Percentiles rank a stretch among this genome's conserved stretches.
These are phyloP conservation scores for Kondoa malvinella DNA, from an alignment of 768 basidiomycete species.

Conservation along the genomic window DNA sequence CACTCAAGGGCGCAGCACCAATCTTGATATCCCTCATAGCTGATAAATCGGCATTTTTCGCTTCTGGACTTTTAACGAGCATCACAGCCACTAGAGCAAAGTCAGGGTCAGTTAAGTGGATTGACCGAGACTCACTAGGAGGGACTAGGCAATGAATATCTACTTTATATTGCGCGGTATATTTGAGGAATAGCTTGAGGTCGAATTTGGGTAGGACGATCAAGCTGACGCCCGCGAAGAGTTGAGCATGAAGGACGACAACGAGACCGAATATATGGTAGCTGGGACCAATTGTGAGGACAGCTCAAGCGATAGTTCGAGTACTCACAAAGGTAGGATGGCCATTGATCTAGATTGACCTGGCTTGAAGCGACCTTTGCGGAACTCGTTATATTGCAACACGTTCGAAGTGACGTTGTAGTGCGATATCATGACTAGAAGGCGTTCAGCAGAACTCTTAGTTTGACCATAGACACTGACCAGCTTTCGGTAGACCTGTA, in stretches of 20 bases:
- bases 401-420: conserved; percentile 3
- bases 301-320: too few species aligned
- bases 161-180: not conserved
- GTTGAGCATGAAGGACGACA: not conserved
- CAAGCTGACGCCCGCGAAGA: not conserved
- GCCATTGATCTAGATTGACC: not conserved
- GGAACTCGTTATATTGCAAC: not conserved
- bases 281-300: not conserved
- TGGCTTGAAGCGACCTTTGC: not conserved
- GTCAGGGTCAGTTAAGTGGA: too few species aligned
- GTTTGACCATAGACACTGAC: not conserved
- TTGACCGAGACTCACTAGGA: too few species aligned
- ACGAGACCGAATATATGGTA: conserved; percentile 4
- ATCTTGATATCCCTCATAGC: not conserved
- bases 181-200: not conserved
- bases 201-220: not conserved
- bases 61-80: not conserved
- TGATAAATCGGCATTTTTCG: not conserved
- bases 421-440: conserved; percentile 2
- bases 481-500: conserved; percentile 6
- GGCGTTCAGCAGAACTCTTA: not conserved
- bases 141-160: not conserved
- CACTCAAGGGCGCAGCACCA: not conserved
- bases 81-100: conserved; percentile 3
- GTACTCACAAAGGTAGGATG: not conserved